Percentiles rank a stretch among this genome's conserved stretches.
Conservation (phyloP, 371 early-diverging fungal species). For the Mortierella sp. region DNA sequence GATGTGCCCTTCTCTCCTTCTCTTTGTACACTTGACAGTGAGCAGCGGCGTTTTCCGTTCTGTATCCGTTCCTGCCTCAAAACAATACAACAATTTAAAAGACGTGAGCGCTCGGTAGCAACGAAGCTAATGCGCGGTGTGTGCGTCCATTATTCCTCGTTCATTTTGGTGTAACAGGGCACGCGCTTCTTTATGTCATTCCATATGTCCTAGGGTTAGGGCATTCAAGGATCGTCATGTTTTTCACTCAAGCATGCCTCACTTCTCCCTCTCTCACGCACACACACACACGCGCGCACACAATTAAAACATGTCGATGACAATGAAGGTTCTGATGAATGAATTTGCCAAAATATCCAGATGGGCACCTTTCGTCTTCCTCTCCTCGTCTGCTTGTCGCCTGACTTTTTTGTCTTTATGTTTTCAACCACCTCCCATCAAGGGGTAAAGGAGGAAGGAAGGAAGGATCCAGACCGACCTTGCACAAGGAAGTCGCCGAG, state of each 20-base stretch:
- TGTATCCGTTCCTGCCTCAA: background rate
- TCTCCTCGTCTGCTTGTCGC: background rate
- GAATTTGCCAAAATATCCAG: no score
- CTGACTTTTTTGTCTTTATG: background rate
- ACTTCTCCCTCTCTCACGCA: background rate
- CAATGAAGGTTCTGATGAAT: no score
- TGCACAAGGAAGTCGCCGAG: no score
- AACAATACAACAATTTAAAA: no score
- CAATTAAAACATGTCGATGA: no score
- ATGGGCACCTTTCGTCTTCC: background rate
- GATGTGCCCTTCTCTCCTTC: no score
- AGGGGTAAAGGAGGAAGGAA: background rate
- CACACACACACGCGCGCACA: no score
- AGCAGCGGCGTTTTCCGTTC: background rate
- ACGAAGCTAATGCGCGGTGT: no score
- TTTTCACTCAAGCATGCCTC: background rate
- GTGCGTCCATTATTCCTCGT: no score
- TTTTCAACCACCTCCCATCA: background rate
- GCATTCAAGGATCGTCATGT: background rate
- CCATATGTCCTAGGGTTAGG: background rate
- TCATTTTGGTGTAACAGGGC: background rate
- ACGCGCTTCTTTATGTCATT: background rate
- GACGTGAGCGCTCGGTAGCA: no score
- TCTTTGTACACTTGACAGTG: no score
- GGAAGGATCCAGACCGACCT: background rate